A percentile compares a stretch with the other conserved stretches of the same genome.
phyloP scores from a whole-genome alignment of 108 stramenopile genomes.

The Nitzschia inconspicua region DNA sequence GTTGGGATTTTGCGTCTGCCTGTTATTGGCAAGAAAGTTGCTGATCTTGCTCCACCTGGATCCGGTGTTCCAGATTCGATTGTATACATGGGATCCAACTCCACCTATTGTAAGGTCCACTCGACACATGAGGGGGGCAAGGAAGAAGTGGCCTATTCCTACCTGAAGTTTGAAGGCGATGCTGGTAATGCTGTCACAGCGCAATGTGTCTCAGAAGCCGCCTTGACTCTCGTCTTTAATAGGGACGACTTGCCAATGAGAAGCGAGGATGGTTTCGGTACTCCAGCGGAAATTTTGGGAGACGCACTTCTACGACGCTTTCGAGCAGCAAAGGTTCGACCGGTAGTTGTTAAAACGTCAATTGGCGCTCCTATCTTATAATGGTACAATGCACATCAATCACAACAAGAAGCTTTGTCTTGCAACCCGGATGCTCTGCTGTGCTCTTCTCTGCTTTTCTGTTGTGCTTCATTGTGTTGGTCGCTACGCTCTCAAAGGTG shows the following conservation, averaged over 20 bases:
- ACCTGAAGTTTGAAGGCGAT: slow-evolving; percentile 38
- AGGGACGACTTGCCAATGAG: slow-evolving; percentile 23
- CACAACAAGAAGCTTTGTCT: too few species aligned
- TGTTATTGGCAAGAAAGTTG: slow-evolving; percentile 17
- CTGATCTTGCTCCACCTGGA: slow-evolving; percentile 29
- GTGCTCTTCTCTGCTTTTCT: too few species aligned
- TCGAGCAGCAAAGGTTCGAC: slow-evolving; percentile 19
- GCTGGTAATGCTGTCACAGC: slow-evolving; percentile 44
- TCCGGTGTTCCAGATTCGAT: slow-evolving; percentile 28
- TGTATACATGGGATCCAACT: slow-evolving; percentile 10
- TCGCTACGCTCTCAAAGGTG: too few species aligned
- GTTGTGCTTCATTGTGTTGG: too few species aligned
- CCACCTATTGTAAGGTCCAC: slow-evolving; percentile 35
- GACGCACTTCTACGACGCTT: slow-evolving; percentile 24
- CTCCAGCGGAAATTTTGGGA: slow-evolving; percentile 42
- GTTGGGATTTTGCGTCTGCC: slow-evolving; percentile 16
- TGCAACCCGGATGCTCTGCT: too few species aligned
- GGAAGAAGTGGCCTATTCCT: slow-evolving; percentile 19
- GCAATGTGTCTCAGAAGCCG: slow-evolving; percentile 38
- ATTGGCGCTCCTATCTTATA: too few species aligned
- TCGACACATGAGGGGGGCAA: not conserved
- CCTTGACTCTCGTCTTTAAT: slow-evolving; percentile 29
- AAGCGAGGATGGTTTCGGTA: slow-evolving; percentile 48
- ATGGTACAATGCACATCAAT: too few species aligned
- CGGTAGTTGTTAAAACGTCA: slow-evolving; percentile 9